Evolutionary conservation across 2,329 filamentous ascomycete species (phyloP).

Genomic region (Metarhizium brunneum): DNA sequence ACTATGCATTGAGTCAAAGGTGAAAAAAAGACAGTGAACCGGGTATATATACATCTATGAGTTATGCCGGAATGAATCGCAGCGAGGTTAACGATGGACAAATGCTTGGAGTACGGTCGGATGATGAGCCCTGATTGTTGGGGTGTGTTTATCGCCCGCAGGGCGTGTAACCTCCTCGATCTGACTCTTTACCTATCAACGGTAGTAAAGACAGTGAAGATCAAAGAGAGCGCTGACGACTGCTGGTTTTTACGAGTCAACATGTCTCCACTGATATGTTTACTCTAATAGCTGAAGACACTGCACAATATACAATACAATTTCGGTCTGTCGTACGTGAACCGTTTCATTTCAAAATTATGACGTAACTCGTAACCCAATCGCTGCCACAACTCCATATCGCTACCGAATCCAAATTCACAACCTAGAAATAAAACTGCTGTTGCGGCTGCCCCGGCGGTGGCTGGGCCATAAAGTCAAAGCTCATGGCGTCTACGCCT

Average conservation of each 20-base stretch:
- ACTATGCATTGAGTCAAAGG: constrained; percentile 4
- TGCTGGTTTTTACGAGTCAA: background rate
- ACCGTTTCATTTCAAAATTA: background rate
- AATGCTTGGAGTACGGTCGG: constrained; percentile 21
- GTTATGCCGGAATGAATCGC: background rate
- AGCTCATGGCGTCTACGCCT: constrained; percentile 45
- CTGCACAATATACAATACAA: background rate
- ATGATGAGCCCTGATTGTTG: constrained; percentile 37
- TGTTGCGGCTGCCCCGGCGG: constrained; percentile 49
- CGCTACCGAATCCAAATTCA: background rate
- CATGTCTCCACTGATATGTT: background rate
- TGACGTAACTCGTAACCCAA: background rate
- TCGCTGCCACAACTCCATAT: background rate
- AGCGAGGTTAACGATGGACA: background rate
- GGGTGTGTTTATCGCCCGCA: constrained; percentile 19
- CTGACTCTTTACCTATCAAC: background rate
- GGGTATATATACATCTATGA: background rate
- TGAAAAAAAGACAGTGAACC: constrained; percentile 5
- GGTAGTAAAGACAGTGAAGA: constrained; percentile 31
- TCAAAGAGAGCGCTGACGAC: constrained; percentile 44
- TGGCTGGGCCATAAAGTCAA: constrained; percentile 51
- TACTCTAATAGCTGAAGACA: background rate
- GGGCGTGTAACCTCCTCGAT: constrained; percentile 29
- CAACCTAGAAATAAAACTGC: constrained; percentile 44
- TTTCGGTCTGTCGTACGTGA: background rate